Conservation (phyloP, 1,139 yeast genomes). For the Wickerhamomyces sp. region DNA sequence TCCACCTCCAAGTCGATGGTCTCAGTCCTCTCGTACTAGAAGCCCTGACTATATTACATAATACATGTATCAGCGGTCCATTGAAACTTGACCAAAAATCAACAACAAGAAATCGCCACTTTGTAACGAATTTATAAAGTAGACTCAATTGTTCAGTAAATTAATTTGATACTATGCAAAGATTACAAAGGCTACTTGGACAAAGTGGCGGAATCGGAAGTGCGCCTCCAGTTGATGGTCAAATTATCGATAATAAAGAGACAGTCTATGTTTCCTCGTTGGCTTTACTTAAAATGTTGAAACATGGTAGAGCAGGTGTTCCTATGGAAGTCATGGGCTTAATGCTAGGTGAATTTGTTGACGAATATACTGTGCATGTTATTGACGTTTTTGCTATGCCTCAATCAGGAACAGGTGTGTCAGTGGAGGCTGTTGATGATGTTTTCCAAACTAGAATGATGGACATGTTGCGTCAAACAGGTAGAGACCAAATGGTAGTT, state of each 20-base stretch:
- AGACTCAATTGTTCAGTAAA: too few species aligned
- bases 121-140: too few species aligned
- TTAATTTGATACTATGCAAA: slow-evolving; percentile 60
- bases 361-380: slow-evolving; percentile 94
- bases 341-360: slow-evolving; percentile 98
- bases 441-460: slow-evolving; percentile 98
- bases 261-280: slow-evolving; percentile 94
- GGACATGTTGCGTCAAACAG: slow-evolving; percentile 99
- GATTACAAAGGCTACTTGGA: slow-evolving; percentile 68
- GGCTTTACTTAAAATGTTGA: slow-evolving; percentile 92
- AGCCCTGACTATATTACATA: too few species aligned
- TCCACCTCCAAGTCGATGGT: too few species aligned
- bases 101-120: too few species aligned
- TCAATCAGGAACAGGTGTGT: slow-evolving; percentile 96
- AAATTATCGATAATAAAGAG: slow-evolving; percentile 90
- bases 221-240: slow-evolving; percentile 59
- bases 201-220: slow-evolving; percentile 57
- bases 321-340: slow-evolving; percentile 99
- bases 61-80: too few species aligned
- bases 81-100: too few species aligned
- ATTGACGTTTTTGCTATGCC: slow-evolving; percentile 99
- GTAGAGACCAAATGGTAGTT: slow-evolving; percentile 97
- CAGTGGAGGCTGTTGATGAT: slow-evolving; percentile 98
- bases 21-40: too few species aligned
- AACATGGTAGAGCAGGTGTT: slow-evolving; percentile 98